phyloP scores from a whole-genome alignment of 2,329 filamentous ascomycete genomes.

The Venturia effusa region DNA sequence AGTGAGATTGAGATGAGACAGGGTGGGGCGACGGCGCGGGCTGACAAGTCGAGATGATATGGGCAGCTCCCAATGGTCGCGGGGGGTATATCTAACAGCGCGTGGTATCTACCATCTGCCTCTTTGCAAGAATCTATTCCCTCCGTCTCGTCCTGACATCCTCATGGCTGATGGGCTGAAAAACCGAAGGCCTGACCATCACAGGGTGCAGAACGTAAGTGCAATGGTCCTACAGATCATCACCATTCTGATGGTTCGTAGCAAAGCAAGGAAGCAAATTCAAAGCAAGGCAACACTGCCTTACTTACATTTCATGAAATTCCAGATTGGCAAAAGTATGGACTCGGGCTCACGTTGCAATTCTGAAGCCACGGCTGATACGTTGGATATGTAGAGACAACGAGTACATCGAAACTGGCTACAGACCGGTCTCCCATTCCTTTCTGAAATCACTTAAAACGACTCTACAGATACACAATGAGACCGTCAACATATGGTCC shows the following conservation, averaged over 20 bases:
- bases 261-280: background rate
- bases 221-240: background rate
- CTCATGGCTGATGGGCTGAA: background rate
- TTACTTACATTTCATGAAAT: background rate
- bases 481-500: conserved; percentile 37
- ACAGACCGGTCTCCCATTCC: conserved; percentile 11
- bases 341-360: background rate
- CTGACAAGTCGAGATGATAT: too few relatives aligned
- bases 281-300: background rate
- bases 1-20: too few relatives aligned
- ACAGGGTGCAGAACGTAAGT: background rate
- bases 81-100: background rate
- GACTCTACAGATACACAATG: conserved; percentile 26
- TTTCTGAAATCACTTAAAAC: conserved; percentile 16
- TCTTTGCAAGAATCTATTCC: background rate
- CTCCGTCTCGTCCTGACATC: background rate
- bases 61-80: background rate
- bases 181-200: background rate
- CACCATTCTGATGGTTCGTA: background rate
- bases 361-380: background rate
- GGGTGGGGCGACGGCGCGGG: too few relatives aligned
- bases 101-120: background rate
- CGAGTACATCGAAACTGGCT: conserved; percentile 26
- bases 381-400: conserved; percentile 17
- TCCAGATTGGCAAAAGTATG: background rate